Base-by-base conservation (phyloP, 78 protist genomes). In the Mastigamoeba balamuthi region DNA sequence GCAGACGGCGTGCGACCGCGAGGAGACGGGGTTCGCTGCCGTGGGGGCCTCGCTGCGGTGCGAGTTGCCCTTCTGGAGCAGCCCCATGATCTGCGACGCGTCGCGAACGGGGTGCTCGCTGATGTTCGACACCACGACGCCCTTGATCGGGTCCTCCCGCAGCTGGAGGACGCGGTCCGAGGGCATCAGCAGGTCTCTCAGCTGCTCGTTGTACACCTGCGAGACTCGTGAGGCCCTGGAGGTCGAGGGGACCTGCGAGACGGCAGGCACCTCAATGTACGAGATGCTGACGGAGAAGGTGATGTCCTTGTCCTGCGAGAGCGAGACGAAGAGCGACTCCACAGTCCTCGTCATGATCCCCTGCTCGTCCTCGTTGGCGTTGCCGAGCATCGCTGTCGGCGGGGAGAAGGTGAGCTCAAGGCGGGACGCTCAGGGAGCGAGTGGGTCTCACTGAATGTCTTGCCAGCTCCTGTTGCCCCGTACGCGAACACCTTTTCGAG, bases 1-100 rank as follows among this genome's bases (percentile, higher is more conserved):
- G 35, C 89, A 38, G 29, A 94, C 92, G 10, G 95, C 95, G 52
- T 94, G 97, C 23, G 95, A 89, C 5, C 97, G 79, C 3, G 86
- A 77, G 7, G 88, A 74, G 2, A 0, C 1, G 0, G 74, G 82
- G 68, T 94, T 94, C 0, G 85, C 91, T 23, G 73, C 81, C 28
- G 97, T 94, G 30, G 85, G 27, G 3, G 82, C 74, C 29, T 4
- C 38, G 4, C 75, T 71, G 8, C 92, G 66, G 52, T 83, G 58
- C 27, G 9, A 8, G 79, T 78, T 85, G 4, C 95, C 97, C 27
- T 6, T 37, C 33, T 6, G 58, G 43, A 89, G 66, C 66, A 83
- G 29, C 2, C n/a, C 48, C 3, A 93, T 2, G 23, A 83, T 72
- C 53, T 86, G 48, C 8, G 36, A 7, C 6, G 29, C 9, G 27